These are phyloP conservation scores for Begonia fuchsioides DNA, from an alignment of 306 rosid species.

Conservation along the genomic window DNA sequence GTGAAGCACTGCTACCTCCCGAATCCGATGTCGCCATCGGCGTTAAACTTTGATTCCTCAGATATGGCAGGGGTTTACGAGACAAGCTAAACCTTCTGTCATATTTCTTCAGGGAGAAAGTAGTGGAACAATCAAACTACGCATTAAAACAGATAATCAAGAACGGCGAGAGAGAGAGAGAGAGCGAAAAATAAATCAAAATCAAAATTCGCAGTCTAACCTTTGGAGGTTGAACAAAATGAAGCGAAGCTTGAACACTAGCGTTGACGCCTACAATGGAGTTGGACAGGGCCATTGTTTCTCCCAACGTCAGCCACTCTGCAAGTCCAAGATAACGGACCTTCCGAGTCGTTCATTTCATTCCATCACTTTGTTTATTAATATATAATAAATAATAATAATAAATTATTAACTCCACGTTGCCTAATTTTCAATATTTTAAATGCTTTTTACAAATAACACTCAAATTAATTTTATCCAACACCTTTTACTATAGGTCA, in stretches of 20 bases:
- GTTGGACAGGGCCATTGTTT: conserved; percentile 11
- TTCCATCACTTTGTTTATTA: too few relatives aligned
- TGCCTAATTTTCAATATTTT: too few relatives aligned
- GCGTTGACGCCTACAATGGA: conserved; percentile 11
- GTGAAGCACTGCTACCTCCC: conserved; percentile 27
- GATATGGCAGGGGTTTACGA: conserved; percentile 7
- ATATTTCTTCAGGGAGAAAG: conserved; percentile 9
- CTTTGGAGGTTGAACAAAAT: conserved; percentile 23
- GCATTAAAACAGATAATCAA: conserved; percentile 4
- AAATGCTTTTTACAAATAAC: too few relatives aligned
- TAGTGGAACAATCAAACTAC: conserved; percentile 21
- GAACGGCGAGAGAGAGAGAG: background rate
- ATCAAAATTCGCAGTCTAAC: conserved; percentile 15
- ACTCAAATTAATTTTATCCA: too few relatives aligned
- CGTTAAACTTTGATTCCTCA: conserved; percentile 12
- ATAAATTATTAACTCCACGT: too few relatives aligned
- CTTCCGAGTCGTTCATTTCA: too few relatives aligned
- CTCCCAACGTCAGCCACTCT: too few relatives aligned
- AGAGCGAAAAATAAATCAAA: conserved; percentile 2
- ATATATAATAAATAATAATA: too few relatives aligned
- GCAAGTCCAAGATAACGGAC: too few relatives aligned
- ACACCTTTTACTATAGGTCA: too few relatives aligned
- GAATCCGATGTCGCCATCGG: conserved; percentile 23
- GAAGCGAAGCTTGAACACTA: conserved; percentile 18
- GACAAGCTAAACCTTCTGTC: conserved; percentile 12